Conservation (phyloP, 495 filamentous ascomycete genomes). For the Xeromyces bisporus region DNA sequence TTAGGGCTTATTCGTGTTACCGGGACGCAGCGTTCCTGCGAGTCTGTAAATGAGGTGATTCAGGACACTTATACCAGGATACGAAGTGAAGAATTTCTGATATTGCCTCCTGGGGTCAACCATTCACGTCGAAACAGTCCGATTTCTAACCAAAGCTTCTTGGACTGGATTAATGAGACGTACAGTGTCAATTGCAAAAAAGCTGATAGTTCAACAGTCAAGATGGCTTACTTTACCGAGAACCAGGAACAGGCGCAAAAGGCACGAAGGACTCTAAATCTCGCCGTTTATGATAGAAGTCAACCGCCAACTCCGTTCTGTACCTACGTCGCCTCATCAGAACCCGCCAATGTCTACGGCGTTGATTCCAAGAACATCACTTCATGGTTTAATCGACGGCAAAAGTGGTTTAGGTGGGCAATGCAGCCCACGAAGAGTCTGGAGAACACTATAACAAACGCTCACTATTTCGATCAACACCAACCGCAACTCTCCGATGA, state of each 20-base stretch:
- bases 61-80: slow-evolving; percentile 20
- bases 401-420: slow-evolving; percentile 26
- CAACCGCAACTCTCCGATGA: slow-evolving; percentile 18
- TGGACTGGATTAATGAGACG: slow-evolving; percentile 19
- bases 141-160: slow-evolving; percentile 10
- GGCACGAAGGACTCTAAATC: slow-evolving; percentile 20
- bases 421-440: slow-evolving; percentile 13
- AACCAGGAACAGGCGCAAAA: slow-evolving; percentile 17
- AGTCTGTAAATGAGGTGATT: slow-evolving; percentile 25
- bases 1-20: slow-evolving; percentile 24
- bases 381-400: slow-evolving; percentile 19
- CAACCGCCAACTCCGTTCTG: slow-evolving; percentile 15
- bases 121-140: slow-evolving; percentile 2
- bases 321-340: slow-evolving; percentile 18
- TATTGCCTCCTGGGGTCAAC: slow-evolving; percentile 5
- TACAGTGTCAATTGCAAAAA: slow-evolving; percentile 15
- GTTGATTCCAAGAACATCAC: slow-evolving; percentile 8
- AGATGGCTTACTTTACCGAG: slow-evolving; percentile 19
- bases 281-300: slow-evolving; percentile 12
- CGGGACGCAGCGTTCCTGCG: slow-evolving; percentile 19
- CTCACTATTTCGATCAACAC: slow-evolving; percentile 18
- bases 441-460: slow-evolving; percentile 2
- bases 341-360: slow-evolving; percentile 9
- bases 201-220: slow-evolving; percentile 4
- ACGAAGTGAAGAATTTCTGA: slow-evolving; percentile 11